Evolutionary conservation across 441 rosid genomes (phyloP), one percentile per base, ranked within the genome.

Genomic region (Jatropha multifida): DNA sequence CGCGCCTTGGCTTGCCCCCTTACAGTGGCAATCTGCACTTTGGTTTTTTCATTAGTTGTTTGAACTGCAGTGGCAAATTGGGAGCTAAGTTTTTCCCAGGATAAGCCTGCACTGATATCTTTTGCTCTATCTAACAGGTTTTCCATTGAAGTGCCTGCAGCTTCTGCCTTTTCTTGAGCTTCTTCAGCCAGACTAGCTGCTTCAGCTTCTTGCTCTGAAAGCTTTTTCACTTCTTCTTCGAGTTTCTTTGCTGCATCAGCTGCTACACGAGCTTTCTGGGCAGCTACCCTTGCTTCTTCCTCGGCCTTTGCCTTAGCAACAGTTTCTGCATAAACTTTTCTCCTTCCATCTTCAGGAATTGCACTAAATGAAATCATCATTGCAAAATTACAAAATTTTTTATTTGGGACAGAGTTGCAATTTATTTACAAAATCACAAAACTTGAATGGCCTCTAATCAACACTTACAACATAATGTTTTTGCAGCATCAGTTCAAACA

Each of bases 1-100:
- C 88, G 90, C 32, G 97, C 99, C 83, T 84, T 92, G 1, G 94
- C 90, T 76, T 90, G 97, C 74, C 99, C 99, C 74, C 98, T 84
- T 2, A 92, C 85, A 0, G 98, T 92, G 54, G 99, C 98, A n/a
- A 95, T 44, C 88, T 90, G 97, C 63, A 87, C 90, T 68, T 82
- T 84, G 9, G 88, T 81, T 40, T 82, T 83, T 72, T 58, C 70
- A 2, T 65, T 65, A 13, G 80, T 68, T 59, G 81, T 84, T 76
- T 83, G 90, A 77, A 82, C 89, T 17, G 93, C 88, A 37, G 80
- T 85, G 9, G 88, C 51, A 15, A 93, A 40, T 83, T 93, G 96
- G 62, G 96, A 85, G 51, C 97, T 79, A 3, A 95, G 67, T 66
- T 89, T 90, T 15, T 88, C 93, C 90, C 93, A 89, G 14, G 96